Evolutionary conservation across 331 rosid species (phyloP), one percentile per base, ranked within the genome.

Genomic region (Spiraea crenata): DNA sequence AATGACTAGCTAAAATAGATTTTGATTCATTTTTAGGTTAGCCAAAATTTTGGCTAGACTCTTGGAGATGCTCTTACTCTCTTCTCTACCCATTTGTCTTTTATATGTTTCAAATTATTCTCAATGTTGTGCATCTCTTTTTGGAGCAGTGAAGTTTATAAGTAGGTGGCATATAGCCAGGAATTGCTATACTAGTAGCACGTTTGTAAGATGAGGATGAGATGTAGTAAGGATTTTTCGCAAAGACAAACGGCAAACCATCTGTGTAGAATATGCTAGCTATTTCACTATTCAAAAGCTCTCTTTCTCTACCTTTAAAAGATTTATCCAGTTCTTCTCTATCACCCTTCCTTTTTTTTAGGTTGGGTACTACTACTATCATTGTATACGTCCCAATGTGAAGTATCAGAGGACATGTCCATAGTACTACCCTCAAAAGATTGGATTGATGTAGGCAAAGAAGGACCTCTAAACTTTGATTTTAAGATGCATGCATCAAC

Each of bases 101-200:
- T 37, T 14, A 37, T 3, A 0, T 11, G 25, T 2, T 13, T 17
- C 15, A 59, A 37, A 13, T 59, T 37, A 10, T 6, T 12, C 10
- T 14, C 64, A 59, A 59, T 3, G 19, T 15, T n/a, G 37, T n/a
- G n/a, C n/a, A 35, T 67, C 12, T 67, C 37, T 35, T n/a, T 14
- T n/a, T 67, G 47, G 14, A 49, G 12, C 7, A 51, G 34, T 7
- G 40, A 50, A 7, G 61, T 67, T 67, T 67, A 41, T 67, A 54
- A 2, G 38, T 11, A 1, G 31, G 60, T 6, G 60, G 61, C 2
- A 67, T 1, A 38, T 49, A 67, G 5, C 60, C 34, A 3, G 17
- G 12, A 45, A 67, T 10, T 2, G 15, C 16, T 50, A 14, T 50
- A 50, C 19, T 7, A 67, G 46, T 42, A 15, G 60, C 34, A 51